Conservation (phyloP, 225 moss, liverwort and hornwort genomes). For the Antitrichia curtipendula region DNA sequence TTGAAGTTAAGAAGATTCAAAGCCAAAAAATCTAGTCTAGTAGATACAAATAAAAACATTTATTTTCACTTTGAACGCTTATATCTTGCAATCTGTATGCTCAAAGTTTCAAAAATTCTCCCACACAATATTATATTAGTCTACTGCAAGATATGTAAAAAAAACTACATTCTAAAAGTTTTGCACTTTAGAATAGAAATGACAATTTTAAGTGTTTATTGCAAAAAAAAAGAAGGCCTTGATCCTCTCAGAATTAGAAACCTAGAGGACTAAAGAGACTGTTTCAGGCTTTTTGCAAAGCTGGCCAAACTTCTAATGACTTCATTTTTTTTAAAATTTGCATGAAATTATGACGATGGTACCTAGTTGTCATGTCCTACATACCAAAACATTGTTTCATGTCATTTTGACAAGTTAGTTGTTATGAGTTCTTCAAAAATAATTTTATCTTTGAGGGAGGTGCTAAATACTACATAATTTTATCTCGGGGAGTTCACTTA, state of each 20-base stretch:
- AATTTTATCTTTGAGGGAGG: not conserved
- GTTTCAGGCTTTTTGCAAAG: fast-evolving
- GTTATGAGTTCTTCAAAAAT: not conserved
- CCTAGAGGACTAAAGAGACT: fast-evolving
- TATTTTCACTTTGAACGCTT: not conserved
- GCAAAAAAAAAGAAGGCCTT: too few relatives aligned
- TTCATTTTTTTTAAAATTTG: too few relatives aligned
- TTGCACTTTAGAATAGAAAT: not conserved
- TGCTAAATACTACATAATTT: not conserved
- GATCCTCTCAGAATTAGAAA: not conserved
- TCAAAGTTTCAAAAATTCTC: fast-evolving
- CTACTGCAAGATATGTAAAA: not conserved
- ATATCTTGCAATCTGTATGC: not conserved
- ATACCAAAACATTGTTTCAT: too few relatives aligned
- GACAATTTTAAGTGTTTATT: not conserved
- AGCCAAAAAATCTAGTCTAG: not conserved
- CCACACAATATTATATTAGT: fast-evolving
- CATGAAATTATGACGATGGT: not conserved
- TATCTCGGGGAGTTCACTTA: too few relatives aligned
- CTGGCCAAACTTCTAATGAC: not conserved
- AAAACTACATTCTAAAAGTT: not conserved
- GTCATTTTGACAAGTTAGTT: too few relatives aligned
- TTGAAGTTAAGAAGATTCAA: not conserved
- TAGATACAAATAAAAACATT: not conserved
- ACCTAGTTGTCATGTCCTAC: not conserved